These are phyloP conservation scores for Trypethelium eluteriae DNA, from an alignment of 495 filamentous ascomycete genomes.

Conservation along the genomic window DNA sequence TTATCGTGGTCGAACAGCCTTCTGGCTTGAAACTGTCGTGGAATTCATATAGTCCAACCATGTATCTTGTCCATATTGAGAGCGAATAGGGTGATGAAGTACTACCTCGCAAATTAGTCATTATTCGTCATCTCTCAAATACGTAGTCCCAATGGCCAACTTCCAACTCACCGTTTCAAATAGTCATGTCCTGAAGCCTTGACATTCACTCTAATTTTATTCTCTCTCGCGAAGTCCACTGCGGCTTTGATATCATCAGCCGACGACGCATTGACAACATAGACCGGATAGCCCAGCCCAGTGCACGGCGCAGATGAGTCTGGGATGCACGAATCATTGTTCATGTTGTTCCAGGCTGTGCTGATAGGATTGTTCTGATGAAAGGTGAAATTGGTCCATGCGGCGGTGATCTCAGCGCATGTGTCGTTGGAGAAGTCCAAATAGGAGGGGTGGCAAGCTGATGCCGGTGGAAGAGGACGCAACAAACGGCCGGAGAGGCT, in stretches of 20 bases:
- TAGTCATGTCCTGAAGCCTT: slow-evolving; percentile 8
- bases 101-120: not conserved
- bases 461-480: not conserved
- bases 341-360: slow-evolving; percentile 15
- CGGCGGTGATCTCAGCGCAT: not conserved
- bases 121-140: not conserved
- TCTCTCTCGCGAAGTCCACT: slow-evolving; percentile 25
- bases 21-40: not conserved
- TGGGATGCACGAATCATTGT: slow-evolving; percentile 13
- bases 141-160: not conserved
- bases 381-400: slow-evolving; percentile 3
- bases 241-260: slow-evolving; percentile 17
- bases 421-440: not conserved
- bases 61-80: slow-evolving; percentile 10
- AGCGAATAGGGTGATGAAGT: not conserved
- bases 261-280: slow-evolving; percentile 24
- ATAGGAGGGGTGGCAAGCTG: not conserved
- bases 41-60: slow-evolving; percentile 1
- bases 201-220: slow-evolving; percentile 23
- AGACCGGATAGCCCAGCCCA: slow-evolving; percentile 13
- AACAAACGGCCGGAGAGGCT: slow-evolving; percentile 1
- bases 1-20: not conserved
- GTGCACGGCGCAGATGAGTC: slow-evolving; percentile 4
- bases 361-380: slow-evolving; percentile 10
- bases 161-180: not conserved